Evolutionary conservation across 108 stramenopile genomes (phyloP).

Genomic region (Schizochytrium sp.): DNA sequence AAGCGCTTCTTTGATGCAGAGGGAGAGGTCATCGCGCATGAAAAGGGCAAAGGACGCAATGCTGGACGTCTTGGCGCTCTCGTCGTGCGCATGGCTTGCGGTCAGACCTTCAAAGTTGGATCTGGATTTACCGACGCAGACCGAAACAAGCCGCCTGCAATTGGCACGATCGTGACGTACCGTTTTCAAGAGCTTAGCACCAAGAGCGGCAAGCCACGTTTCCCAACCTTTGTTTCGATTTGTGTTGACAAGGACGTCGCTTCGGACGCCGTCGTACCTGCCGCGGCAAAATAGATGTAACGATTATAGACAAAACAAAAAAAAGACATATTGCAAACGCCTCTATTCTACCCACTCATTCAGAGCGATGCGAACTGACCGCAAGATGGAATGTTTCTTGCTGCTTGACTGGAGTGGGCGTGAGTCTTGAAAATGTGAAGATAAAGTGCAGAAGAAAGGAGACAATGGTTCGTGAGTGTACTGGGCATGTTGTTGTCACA

Average conservation of each 20-base stretch:
- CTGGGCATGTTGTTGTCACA: no score
- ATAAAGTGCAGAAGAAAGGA: no score
- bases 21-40: neutral
- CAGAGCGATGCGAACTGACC: no score
- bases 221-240: neutral
- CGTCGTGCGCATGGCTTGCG: neutral
- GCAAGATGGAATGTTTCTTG: no score
- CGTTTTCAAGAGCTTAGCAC: neutral
- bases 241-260: neutral
- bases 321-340: no score
- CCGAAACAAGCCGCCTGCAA: neutral
- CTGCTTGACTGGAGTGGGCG: no score
- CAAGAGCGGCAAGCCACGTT: neutral
- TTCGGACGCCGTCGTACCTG: neutral
- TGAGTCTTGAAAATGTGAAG: no score
- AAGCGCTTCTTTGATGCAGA: neutral
- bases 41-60: neutral
- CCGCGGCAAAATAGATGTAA: no score
- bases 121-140: neutral
- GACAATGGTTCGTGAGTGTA: no score
- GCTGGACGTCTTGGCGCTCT: neutral
- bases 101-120: neutral
- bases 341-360: no score
- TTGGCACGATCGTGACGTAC: neutral
- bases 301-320: no score